These are phyloP conservation scores for Cystofilobasidium ferigula DNA, from an alignment of 768 basidiomycete genomes.

Conservation along the genomic window DNA sequence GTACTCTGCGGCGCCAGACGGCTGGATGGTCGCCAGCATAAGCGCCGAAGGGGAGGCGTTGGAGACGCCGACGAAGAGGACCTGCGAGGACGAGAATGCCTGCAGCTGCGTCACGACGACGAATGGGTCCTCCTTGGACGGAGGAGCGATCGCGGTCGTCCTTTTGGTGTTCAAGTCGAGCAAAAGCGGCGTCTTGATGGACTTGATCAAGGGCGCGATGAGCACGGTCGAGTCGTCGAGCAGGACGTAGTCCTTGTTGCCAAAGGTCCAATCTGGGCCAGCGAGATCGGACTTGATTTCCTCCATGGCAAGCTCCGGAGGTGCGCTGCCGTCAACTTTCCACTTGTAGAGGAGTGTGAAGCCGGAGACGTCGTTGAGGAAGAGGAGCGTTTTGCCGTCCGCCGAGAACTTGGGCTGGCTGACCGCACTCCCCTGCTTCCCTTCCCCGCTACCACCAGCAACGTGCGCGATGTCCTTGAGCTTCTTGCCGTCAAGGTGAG, in stretches of 20 bases:
- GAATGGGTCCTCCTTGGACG: neutral
- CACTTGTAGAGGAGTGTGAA: slow-evolving; percentile 58
- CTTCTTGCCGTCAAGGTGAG: slow-evolving; percentile 38
- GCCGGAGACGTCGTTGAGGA: slow-evolving; percentile 55
- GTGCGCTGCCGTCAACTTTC: slow-evolving; percentile 27
- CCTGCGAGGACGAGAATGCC: slow-evolving; percentile 15
- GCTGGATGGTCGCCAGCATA: slow-evolving; percentile 22
- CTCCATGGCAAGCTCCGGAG: slow-evolving; percentile 12
- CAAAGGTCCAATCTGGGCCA: slow-evolving; percentile 46
- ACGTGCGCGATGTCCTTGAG: slow-evolving; percentile 1
- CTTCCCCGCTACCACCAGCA: slow-evolving; percentile 45
- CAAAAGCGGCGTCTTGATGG: slow-evolving; percentile 41
- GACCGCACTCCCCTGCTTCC: slow-evolving; percentile 46
- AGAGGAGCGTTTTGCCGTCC: slow-evolving; percentile 48
- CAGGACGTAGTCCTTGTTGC: slow-evolving; percentile 44
- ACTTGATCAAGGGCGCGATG: slow-evolving; percentile 42
- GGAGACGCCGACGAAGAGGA: slow-evolving; percentile 29
- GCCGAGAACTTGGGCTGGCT: slow-evolving; percentile 49
- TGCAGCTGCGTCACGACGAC: slow-evolving; percentile 25
- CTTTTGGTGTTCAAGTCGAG: slow-evolving; percentile 37
- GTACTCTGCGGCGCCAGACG: neutral
- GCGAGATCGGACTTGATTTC: slow-evolving; percentile 44
- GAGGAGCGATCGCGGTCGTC: slow-evolving; percentile 19
- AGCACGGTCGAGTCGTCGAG: slow-evolving; percentile 30
- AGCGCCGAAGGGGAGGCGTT: slow-evolving; percentile 27